phyloP scores from a whole-genome alignment of 2,329 filamentous ascomycete genomes.

The Fusarium brachygibbosum region DNA sequence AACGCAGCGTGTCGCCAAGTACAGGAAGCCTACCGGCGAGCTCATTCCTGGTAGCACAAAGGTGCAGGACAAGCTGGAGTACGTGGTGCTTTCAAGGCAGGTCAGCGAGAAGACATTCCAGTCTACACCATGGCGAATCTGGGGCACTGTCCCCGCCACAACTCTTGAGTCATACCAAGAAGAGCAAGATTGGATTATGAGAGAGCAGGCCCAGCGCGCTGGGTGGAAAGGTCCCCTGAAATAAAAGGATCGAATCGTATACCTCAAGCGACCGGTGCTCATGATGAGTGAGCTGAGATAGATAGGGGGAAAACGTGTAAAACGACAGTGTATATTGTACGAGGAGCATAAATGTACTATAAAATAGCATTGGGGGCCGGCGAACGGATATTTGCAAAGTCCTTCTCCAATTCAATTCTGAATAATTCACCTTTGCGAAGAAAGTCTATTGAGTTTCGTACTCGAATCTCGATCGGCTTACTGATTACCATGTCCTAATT shows the following conservation, averaged over 20 bases:
- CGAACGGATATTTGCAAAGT: slow-evolving; percentile 39
- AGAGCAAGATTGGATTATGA: slow-evolving; percentile 54
- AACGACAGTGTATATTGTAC: slow-evolving; percentile 48
- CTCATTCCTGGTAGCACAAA: slow-evolving; percentile 63
- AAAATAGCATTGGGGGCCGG: slow-evolving; percentile 47
- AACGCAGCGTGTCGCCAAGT: slow-evolving; percentile 66
- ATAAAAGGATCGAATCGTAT: slow-evolving; percentile 16
- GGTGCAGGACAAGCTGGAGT: slow-evolving; percentile 70
- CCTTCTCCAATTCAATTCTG: slow-evolving; percentile 43
- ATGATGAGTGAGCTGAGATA: slow-evolving; percentile 3
- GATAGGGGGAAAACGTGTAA: slow-evolving; percentile 38
- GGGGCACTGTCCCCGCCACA: slow-evolving; percentile 72
- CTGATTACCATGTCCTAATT: not conserved
- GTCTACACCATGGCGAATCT: slow-evolving; percentile 71
- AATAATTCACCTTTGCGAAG: slow-evolving; percentile 10
- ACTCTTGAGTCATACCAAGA: slow-evolving; percentile 59
- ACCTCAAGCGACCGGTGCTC: not conserved
- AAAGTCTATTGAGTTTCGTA: not conserved
- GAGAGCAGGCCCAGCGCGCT: slow-evolving; percentile 52
- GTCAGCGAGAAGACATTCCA: slow-evolving; percentile 62
- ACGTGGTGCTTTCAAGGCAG: slow-evolving; percentile 70
- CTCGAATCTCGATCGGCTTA: not conserved
- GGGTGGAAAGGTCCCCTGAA: slow-evolving; percentile 50
- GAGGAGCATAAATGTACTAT: slow-evolving; percentile 49
- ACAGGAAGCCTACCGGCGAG: slow-evolving; percentile 54